phyloP scores from a whole-genome alignment of 2,329 filamentous ascomycete genomes.

The Colletotrichum lentis region DNA sequence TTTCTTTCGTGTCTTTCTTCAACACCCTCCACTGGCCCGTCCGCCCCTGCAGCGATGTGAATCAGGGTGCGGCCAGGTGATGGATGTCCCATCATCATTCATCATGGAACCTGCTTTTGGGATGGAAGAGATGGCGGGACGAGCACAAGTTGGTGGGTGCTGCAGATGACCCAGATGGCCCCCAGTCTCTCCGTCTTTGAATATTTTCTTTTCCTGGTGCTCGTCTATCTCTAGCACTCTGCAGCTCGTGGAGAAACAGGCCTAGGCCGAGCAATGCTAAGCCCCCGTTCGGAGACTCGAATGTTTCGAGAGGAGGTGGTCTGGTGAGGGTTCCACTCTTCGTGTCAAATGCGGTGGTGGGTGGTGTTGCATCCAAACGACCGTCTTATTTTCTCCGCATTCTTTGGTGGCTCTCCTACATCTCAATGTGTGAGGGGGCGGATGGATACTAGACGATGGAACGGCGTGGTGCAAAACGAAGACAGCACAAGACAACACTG shows the following conservation, averaged over 20 bases:
- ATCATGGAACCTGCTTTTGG: neutral
- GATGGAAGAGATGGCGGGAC: neutral
- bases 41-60: neutral
- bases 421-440: neutral
- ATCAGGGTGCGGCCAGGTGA: conserved; percentile 3
- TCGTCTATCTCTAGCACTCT: conserved; percentile 17
- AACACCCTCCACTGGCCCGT: neutral
- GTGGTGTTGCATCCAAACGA: conserved; percentile 19
- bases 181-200: neutral
- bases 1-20: neutral
- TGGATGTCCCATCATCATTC: neutral
- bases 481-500: neutral
- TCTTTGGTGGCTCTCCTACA: conserved; percentile 8
- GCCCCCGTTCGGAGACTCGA: conserved; percentile 20
- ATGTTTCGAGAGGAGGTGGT: conserved; percentile 27
- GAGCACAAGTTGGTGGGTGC: neutral
- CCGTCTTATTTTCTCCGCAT: conserved; percentile 23
- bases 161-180: conserved; percentile 6
- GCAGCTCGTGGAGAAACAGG: conserved; percentile 6
- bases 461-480: conserved; percentile 5
- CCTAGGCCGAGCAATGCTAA: conserved; percentile 14
- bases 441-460: neutral
- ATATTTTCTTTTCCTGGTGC: neutral
- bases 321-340: conserved; percentile 31
- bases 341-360: conserved; percentile 12